Evolutionary conservation across 2,329 filamentous ascomycete genomes (phyloP).

Genomic region (Ceratocystis eucalypticola): DNA sequence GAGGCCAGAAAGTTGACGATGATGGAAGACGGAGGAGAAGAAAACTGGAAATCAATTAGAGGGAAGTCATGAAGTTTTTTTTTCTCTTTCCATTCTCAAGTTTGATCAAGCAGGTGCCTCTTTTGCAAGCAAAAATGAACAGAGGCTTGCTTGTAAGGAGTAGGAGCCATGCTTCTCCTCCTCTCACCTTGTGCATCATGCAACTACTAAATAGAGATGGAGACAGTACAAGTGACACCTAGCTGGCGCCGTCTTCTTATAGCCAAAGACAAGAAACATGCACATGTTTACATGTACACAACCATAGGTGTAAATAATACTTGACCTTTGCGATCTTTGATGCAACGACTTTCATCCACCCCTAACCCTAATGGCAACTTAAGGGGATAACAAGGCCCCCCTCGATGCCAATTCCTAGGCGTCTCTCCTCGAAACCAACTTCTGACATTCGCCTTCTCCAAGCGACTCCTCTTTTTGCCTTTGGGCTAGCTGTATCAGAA

Average conservation of each 20-base stretch:
- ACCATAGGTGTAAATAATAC: neutral
- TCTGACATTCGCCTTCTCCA: constrained; percentile 9
- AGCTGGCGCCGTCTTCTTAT: neutral
- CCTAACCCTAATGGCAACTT: neutral
- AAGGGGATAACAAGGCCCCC: neutral
- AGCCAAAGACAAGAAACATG: neutral
- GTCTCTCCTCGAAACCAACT: constrained; percentile 15
- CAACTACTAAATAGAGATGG: neutral
- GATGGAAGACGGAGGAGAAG: constrained; percentile 27
- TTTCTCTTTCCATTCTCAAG: neutral
- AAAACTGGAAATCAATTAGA: neutral
- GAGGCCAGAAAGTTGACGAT: constrained; percentile 22
- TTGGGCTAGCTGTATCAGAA: constrained; percentile 8
- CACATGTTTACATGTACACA: neutral
- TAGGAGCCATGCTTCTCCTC: neutral
- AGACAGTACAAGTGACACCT: neutral
- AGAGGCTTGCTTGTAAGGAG: neutral
- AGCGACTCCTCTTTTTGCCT: constrained; percentile 11
- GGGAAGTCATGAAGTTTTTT: neutral
- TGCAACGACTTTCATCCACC: neutral
- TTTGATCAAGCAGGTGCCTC: neutral
- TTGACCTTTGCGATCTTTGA: neutral
- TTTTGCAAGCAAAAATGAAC: neutral
- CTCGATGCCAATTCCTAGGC: neutral
- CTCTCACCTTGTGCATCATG: neutral